A percentile compares a stretch with the other conserved stretches of the same genome.
Conservation (phyloP, 176 grass and related monocot genomes). For the Bolboschoenus planiculmis region DNA sequence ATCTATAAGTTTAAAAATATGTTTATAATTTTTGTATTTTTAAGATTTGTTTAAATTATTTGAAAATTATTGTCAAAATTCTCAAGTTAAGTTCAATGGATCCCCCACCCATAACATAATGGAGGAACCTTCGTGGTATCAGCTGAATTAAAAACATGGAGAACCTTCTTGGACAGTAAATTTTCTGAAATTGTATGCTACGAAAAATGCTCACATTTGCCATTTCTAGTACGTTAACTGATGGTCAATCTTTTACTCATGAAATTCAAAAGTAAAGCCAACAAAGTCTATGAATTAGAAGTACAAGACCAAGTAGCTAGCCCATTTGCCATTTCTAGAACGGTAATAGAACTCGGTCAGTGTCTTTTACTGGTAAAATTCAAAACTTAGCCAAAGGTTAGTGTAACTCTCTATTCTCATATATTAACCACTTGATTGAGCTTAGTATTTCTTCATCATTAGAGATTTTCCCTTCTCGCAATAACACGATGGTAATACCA, state of each 20-base stretch:
- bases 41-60: too few relatives aligned
- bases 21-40: too few relatives aligned
- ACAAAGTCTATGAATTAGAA: not conserved
- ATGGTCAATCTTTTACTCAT: too few relatives aligned
- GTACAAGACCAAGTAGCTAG: not conserved
- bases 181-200: not conserved
- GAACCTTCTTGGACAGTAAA: not conserved
- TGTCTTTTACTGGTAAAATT: slow-evolving; percentile 8
- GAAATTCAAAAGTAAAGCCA: too few relatives aligned
- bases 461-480: not conserved
- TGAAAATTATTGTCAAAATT: too few relatives aligned
- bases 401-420: not conserved
- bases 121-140: too few relatives aligned
- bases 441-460: not conserved
- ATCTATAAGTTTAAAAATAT: too few relatives aligned
- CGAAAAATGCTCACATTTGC: not conserved
- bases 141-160: not conserved
- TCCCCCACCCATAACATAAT: too few relatives aligned
- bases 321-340: not conserved
- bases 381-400: not conserved
- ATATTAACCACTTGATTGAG: not conserved
- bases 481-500: not conserved
- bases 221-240: too few relatives aligned
- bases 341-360: not conserved
- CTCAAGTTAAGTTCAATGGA: too few relatives aligned